These are phyloP conservation scores for Daldinia eschscholtzii DNA, from an alignment of 2,329 filamentous ascomycete species.

Conservation along the genomic window DNA sequence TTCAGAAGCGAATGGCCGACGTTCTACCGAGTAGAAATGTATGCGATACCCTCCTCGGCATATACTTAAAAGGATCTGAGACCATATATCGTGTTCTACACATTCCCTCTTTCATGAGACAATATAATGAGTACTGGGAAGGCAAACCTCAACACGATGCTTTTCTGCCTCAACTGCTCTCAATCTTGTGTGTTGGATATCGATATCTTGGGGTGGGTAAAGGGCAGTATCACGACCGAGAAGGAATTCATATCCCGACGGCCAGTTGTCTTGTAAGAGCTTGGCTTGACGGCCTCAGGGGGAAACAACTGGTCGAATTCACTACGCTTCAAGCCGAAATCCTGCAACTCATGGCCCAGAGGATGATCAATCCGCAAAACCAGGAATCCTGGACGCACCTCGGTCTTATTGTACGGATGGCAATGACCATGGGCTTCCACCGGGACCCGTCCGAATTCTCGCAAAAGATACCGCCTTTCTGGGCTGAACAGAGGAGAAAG, in stretches of 20 bases:
- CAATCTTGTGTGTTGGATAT: conserved; percentile 66
- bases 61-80: conserved; percentile 65
- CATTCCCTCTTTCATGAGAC: conserved; percentile 63
- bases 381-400: conserved; percentile 68
- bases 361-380: conserved; percentile 62
- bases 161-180: conserved; percentile 67
- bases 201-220: conserved; percentile 65
- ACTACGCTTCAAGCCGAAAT: conserved; percentile 67
- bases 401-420: conserved; percentile 68
- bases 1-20: conserved; percentile 69
- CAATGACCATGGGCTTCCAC: conserved; percentile 71
- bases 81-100: conserved; percentile 67
- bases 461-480: conserved; percentile 62
- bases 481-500: conserved; percentile 66
- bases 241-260: conserved; percentile 69
- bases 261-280: conserved; percentile 66
- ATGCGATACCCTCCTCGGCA: conserved; percentile 64
- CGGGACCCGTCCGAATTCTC: conserved; percentile 68
- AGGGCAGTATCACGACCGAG: conserved; percentile 65
- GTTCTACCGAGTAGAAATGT: conserved; percentile 64
- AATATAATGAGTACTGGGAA: conserved; percentile 67
- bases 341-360: conserved; percentile 65
- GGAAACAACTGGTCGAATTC: conserved; percentile 66
- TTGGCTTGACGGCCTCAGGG: conserved; percentile 66
- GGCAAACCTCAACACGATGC: conserved; percentile 60